phyloP scores from a whole-genome alignment of 352 stramenopile species.

The Pythium guiyangense region DNA sequence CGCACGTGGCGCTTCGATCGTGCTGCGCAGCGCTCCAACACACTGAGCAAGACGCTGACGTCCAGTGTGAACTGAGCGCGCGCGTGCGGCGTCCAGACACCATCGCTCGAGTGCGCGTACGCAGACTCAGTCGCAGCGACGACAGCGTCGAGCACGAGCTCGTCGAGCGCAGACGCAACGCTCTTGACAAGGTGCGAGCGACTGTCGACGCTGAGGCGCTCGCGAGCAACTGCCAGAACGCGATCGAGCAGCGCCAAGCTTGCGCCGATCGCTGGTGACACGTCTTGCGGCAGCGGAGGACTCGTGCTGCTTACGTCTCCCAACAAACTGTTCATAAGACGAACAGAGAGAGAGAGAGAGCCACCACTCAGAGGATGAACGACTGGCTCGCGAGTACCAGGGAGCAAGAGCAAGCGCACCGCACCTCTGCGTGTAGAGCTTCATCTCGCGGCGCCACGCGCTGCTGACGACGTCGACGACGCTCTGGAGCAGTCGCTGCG shows the following conservation, averaged over 20 bases:
- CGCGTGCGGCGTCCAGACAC: conserved; percentile 16
- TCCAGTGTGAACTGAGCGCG: conserved; percentile 39
- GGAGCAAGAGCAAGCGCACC: conserved; percentile 14
- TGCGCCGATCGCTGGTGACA: conserved; percentile 33
- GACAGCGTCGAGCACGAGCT: conserved; percentile 21
- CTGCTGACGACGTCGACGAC: conserved; percentile 21
- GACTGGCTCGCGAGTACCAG: not conserved
- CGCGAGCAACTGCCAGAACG: conserved; percentile 20
- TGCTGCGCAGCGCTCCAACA: conserved; percentile 30
- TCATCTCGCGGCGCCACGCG: conserved; percentile 15
- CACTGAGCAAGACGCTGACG: conserved; percentile 21
- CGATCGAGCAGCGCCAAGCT: conserved; percentile 24
- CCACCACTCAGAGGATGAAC: not conserved
- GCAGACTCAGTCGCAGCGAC: conserved; percentile 15
- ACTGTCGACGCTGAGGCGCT: conserved; percentile 24
- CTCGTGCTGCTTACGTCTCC: not conserved
- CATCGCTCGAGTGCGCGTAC: not conserved
- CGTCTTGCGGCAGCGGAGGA: not conserved
- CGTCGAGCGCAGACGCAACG: conserved; percentile 31
- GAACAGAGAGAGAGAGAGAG: not conserved
- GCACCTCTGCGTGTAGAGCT: conserved; percentile 32
- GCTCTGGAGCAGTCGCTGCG: conserved; percentile 24
- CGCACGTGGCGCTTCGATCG: conserved; percentile 35
- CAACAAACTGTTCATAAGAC: conserved; percentile 14
- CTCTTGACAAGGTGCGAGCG: conserved; percentile 25